Percentiles rank a stretch among this genome's conserved stretches.
Evolutionary conservation across 768 basidiomycete species (phyloP).

Genomic region (Mycena venus): DNA sequence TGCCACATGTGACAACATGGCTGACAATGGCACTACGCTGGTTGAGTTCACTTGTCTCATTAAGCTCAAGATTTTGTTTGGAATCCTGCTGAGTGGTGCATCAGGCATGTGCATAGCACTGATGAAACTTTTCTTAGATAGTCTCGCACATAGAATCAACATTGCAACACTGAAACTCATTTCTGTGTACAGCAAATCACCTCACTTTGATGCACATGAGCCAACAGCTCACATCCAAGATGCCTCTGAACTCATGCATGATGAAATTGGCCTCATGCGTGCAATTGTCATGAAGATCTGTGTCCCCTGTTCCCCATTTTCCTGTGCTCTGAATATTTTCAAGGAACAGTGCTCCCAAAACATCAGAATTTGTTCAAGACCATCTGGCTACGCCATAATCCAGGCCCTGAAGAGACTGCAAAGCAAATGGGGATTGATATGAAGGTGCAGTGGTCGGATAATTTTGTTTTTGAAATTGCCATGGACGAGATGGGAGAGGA

Average conservation of each 20-base stretch:
- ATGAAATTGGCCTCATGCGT: not conserved
- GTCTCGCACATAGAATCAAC: conserved; percentile 4
- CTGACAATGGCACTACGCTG: too few relatives aligned
- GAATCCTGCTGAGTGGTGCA: too few relatives aligned
- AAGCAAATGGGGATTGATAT: conserved; percentile 39
- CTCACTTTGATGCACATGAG: not conserved
- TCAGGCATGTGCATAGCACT: too few relatives aligned
- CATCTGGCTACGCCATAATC: not conserved
- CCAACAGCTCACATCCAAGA: not conserved
- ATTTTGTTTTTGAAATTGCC: not conserved
- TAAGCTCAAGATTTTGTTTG: too few relatives aligned
- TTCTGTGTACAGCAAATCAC: not conserved
- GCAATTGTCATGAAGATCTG: not conserved
- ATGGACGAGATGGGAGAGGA: not conserved
- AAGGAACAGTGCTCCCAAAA: not conserved
- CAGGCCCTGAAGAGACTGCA: not conserved
- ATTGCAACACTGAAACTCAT: not conserved
- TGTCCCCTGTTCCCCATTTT: too few relatives aligned
- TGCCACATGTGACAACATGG: too few relatives aligned
- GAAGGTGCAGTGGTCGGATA: conserved; percentile 38
- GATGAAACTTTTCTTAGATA: too few relatives aligned
- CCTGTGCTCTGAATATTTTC: too few relatives aligned
- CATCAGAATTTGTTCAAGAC: not conserved
- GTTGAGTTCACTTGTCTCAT: too few relatives aligned
- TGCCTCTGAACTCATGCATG: not conserved